phyloP scores from a whole-genome alignment of 495 filamentous ascomycete genomes.

The Copromyces sp. region DNA sequence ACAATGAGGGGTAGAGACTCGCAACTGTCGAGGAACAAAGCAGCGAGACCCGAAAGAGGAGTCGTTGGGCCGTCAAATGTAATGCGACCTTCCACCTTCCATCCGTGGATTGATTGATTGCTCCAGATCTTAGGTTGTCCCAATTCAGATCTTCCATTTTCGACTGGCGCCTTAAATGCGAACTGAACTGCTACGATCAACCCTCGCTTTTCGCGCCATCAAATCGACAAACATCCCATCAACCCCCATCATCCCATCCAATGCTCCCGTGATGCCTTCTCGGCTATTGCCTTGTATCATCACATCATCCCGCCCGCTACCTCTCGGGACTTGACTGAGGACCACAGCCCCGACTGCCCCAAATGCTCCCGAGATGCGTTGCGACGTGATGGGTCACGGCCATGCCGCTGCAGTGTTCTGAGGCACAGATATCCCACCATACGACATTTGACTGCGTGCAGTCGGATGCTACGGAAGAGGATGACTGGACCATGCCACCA shows the following conservation, averaged over 20 bases:
- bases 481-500: background rate
- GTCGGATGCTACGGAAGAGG: background rate
- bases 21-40: background rate
- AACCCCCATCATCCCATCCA: background rate
- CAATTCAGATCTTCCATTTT: background rate
- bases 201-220: background rate
- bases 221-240: background rate
- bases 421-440: background rate
- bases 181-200: background rate
- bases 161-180: background rate
- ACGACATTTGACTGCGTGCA: background rate
- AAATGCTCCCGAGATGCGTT: background rate
- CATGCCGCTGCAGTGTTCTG: background rate
- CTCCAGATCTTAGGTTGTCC: background rate
- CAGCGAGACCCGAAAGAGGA: background rate
- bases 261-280: background rate
- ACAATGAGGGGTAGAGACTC: background rate
- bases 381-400: background rate
- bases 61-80: background rate
- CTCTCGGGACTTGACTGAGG: background rate
- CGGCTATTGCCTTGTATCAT: background rate
- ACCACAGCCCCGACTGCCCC: background rate
- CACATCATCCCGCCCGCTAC: background rate
- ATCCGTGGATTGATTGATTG: background rate
- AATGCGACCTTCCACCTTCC: background rate